Percentiles rank a stretch among this genome's conserved stretches.
These are phyloP conservation scores for Elsinoe fawcettii DNA, from an alignment of 2,329 filamentous ascomycete species.

Conservation along the genomic window DNA sequence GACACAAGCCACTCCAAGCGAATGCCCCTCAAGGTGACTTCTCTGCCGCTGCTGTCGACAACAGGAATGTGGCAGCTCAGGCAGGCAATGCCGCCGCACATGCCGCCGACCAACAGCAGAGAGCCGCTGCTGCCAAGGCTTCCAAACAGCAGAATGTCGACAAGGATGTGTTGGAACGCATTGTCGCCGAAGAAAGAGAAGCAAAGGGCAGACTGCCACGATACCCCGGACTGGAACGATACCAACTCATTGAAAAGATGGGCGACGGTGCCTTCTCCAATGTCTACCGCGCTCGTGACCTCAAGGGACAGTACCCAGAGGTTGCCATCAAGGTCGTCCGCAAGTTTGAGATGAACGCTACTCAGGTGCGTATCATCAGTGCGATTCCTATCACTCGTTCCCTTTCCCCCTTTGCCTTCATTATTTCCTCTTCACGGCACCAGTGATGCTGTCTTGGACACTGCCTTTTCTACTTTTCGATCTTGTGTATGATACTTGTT, in stretches of 20 bases:
- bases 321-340: slow-evolving; percentile 98
- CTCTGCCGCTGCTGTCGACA: slow-evolving; percentile 54
- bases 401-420: slow-evolving; percentile 28
- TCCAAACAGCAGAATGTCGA: slow-evolving; percentile 45
- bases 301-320: slow-evolving; percentile 61
- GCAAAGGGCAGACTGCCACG: slow-evolving; percentile 75
- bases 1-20: slow-evolving; percentile 47
- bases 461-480: slow-evolving; percentile 17
- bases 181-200: slow-evolving; percentile 87
- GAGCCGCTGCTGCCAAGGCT: slow-evolving; percentile 34
- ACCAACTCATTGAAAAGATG: slow-evolving; percentile 91
- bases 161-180: slow-evolving; percentile 64
- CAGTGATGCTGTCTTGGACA: slow-evolving; percentile 17
- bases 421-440: slow-evolving; percentile 33
- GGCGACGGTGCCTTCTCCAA: slow-evolving; percentile 98
- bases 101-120: slow-evolving; percentile 55
- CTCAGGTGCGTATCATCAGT: slow-evolving; percentile 65
- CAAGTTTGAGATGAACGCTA: slow-evolving; percentile 98
- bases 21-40: slow-evolving; percentile 48
- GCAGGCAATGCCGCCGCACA: slow-evolving; percentile 59
- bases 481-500: slow-evolving; percentile 24
- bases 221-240: slow-evolving; percentile 79
- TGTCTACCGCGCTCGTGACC: slow-evolving; percentile 83
- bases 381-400: slow-evolving; percentile 19
- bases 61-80: slow-evolving; percentile 59